Conservation (phyloP, 192 early-diverging fungal species). For the Rhizophagus clarus region DNA sequence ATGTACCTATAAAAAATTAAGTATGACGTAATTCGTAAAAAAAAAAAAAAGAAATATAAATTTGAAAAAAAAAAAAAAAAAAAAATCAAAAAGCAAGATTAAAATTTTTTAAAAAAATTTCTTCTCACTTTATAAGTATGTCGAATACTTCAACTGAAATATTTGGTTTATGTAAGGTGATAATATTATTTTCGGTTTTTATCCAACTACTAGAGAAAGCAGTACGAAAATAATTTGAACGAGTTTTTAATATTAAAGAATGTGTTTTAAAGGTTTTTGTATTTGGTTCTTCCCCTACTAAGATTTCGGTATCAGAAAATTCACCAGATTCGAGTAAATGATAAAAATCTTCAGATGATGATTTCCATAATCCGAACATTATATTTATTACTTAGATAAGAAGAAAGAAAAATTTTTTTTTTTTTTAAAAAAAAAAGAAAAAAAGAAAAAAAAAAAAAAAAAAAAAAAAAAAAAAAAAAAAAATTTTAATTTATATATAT, state of each 20-base stretch:
- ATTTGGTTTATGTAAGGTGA: constrained; percentile 1
- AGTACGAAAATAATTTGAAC: constrained; percentile 1
- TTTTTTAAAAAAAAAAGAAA: no score
- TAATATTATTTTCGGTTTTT: not conserved
- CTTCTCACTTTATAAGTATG: not conserved
- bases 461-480: no score
- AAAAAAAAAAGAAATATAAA: not conserved
- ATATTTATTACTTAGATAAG: no score
- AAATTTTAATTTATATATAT: no score
- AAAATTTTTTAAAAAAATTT: not conserved
- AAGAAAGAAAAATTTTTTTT: no score
- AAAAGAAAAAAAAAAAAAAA: no score
- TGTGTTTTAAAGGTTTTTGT: not conserved
- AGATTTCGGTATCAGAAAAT: not conserved
- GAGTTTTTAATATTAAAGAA: constrained; percentile 3
- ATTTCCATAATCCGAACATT: no score
- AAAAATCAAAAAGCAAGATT: not conserved
- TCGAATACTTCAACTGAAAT: not conserved
- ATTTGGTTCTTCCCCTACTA: not conserved
- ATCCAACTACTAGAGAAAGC: not conserved
- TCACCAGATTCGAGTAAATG: not conserved
- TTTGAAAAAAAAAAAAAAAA: not conserved
- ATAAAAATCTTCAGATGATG: not conserved
- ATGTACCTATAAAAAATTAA: not conserved
- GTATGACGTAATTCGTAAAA: not conserved